These are phyloP conservation scores for Aphanoascus verrucosus DNA, from an alignment of 2,329 filamentous ascomycete species.

Conservation along the genomic window DNA sequence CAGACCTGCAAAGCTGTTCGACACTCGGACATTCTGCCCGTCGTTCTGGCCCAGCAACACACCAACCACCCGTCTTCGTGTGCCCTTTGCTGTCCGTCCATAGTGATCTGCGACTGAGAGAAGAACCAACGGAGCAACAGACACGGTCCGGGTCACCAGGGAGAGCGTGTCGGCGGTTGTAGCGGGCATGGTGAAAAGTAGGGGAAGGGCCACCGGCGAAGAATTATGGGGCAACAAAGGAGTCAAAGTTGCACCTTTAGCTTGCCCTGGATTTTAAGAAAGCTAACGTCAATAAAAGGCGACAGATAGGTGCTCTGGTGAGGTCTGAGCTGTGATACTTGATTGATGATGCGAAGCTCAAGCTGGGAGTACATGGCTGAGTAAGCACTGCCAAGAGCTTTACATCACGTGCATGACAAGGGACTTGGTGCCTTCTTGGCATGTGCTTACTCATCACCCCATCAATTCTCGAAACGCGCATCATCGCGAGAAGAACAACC, in stretches of 20 bases:
- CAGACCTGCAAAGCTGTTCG: constrained; percentile 95
- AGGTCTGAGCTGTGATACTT: background rate
- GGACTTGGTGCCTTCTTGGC: background rate
- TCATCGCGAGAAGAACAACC: no score
- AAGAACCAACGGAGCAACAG: constrained; percentile 92
- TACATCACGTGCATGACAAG: background rate
- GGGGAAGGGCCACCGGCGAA: background rate
- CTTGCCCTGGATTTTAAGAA: no score
- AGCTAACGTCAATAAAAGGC: background rate
- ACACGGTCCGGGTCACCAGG: constrained; percentile 87
- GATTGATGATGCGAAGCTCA: background rate
- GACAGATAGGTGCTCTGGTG: background rate
- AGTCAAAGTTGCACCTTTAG: no score
- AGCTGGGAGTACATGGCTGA: background rate
- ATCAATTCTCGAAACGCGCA: no score
- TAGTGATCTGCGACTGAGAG: constrained; percentile 98
- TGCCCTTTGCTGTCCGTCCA: constrained; percentile 83
- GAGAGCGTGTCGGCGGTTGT: constrained; percentile 95
- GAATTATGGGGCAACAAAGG: background rate
- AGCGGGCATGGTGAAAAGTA: constrained; percentile 62
- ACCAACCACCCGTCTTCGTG: constrained; percentile 80
- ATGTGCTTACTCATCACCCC: background rate
- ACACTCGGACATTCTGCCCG: constrained; percentile 90
- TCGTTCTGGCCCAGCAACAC: constrained; percentile 92
- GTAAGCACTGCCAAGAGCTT: background rate